Conservation (phyloP, 225 moss, liverwort and hornwort genomes). For the Neckera pumila region DNA sequence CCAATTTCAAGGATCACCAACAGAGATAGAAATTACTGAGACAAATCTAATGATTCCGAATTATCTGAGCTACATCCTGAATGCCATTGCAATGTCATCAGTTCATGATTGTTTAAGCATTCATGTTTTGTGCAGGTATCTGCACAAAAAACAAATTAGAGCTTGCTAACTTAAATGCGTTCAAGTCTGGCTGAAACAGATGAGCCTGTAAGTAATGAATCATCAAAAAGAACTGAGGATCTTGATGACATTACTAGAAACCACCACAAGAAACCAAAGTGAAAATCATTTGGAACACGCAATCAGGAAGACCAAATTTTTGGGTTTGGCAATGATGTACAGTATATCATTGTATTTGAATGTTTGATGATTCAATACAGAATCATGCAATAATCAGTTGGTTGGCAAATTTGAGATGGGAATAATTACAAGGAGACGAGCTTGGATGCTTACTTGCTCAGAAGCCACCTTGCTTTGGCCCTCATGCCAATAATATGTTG, state of each 20-base stretch:
- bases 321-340: background rate
- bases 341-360: background rate
- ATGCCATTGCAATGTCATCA: background rate
- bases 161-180: background rate
- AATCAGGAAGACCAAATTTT: background rate
- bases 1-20: background rate
- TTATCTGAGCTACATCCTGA: background rate
- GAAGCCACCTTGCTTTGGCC: background rate
- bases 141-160: background rate
- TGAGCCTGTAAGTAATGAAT: background rate
- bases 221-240: background rate
- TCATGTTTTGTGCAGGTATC: background rate
- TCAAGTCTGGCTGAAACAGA: background rate
- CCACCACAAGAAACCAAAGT: background rate
- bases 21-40: background rate
- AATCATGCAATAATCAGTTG: background rate
- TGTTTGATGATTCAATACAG: background rate
- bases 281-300: background rate
- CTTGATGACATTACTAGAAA: background rate
- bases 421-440: constrained; percentile 6
- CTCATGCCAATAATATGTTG: background rate
- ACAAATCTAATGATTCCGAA: background rate
- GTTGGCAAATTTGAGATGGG: background rate
- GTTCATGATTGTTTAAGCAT: background rate
- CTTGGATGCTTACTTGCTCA: background rate